phyloP scores from a whole-genome alignment of 2,329 filamentous ascomycete species.

The Pseudogymnoascus sp. region DNA sequence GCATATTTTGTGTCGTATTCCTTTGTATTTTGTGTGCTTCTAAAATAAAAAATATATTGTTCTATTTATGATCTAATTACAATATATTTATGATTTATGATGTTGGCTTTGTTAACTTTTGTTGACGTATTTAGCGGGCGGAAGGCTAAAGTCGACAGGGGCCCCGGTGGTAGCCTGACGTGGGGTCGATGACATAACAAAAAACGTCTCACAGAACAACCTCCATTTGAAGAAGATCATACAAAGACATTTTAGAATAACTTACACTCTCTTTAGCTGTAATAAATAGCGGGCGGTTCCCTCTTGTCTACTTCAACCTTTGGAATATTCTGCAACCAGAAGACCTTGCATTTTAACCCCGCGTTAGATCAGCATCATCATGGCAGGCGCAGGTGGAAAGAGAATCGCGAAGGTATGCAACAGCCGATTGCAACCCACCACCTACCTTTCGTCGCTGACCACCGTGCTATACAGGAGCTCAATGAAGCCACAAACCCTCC shows the following conservation, averaged over 20 bases:
- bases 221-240: background rate
- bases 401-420: slow-evolving; percentile 22
- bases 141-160: slow-evolving; percentile 4
- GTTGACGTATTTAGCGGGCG: slow-evolving; percentile 5
- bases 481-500: slow-evolving; percentile 47
- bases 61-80: background rate
- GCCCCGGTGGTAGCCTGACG: background rate
- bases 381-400: slow-evolving; percentile 21
- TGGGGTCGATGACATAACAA: slow-evolving; percentile 6
- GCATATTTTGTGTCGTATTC: background rate
- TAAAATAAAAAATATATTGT: background rate
- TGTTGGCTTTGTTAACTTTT: background rate
- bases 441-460: slow-evolving; percentile 2
- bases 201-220: background rate
- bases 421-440: background rate
- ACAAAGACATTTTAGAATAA: background rate
- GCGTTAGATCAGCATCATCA: slow-evolving; percentile 11
- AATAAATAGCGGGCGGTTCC: background rate
- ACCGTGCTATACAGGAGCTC: slow-evolving; percentile 42
- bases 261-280: background rate
- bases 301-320: background rate
- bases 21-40: background rate
- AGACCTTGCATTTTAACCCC: slow-evolving; percentile 9
- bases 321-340: background rate
- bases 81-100: background rate